phyloP scores from a whole-genome alignment of 2,329 filamentous ascomycete genomes.

The Colletotrichum lindemuthianum region DNA sequence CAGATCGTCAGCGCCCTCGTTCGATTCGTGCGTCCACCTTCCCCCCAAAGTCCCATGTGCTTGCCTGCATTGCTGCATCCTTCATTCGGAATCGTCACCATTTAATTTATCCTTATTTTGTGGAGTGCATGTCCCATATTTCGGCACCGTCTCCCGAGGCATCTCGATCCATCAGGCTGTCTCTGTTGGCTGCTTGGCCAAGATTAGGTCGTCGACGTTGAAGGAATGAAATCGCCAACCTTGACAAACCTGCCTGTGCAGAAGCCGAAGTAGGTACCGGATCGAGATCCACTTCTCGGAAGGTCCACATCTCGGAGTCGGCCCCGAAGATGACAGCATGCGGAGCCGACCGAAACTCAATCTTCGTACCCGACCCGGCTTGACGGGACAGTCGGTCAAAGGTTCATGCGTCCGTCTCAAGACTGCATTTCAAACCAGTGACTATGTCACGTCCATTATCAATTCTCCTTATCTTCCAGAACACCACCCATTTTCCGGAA shows the following conservation, averaged over 20 bases:
- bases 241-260: no score
- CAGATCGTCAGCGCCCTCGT: neutral
- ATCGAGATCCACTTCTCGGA: no score
- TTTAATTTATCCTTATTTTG: slow-evolving; percentile 1
- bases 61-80: no score
- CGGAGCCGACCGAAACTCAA: no score
- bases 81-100: neutral
- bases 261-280: no score
- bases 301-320: neutral
- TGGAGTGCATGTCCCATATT: neutral
- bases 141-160: no score
- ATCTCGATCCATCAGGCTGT: no score
- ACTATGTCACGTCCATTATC: neutral
- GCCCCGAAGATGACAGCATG: neutral
- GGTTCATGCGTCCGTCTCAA: no score
- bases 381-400: neutral
- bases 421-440: no score
- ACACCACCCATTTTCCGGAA: slow-evolving; percentile 18
- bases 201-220: no score
- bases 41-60: neutral
- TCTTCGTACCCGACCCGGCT: neutral
- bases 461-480: neutral
- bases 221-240: no score
- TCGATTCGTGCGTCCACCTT: neutral
- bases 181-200: no score